phyloP scores from a whole-genome alignment of 2,329 filamentous ascomycete genomes.

The Calonectria henricotiae region DNA sequence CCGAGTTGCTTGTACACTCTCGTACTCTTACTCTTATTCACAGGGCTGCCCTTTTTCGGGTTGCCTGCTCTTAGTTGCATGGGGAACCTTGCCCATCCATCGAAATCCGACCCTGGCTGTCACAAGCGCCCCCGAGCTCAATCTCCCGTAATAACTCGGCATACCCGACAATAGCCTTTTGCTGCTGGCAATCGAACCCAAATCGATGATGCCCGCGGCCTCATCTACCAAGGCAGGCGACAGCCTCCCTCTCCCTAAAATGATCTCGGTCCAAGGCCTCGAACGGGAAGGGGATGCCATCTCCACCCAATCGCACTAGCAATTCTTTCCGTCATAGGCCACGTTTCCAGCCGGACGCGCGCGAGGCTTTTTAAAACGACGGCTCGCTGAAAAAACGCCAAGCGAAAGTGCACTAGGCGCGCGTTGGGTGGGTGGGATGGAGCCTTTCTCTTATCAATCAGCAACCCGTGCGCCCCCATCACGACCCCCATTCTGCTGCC shows the following conservation, averaged over 20 bases:
- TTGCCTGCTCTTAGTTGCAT: conserved; percentile 2
- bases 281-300: conserved; percentile 26
- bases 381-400: neutral
- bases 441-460: conserved; percentile 50
- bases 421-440: conserved; percentile 33
- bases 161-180: conserved; percentile 24
- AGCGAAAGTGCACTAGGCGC: conserved; percentile 13
- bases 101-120: conserved; percentile 19
- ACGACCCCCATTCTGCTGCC: conserved; percentile 40
- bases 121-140: neutral
- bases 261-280: conserved; percentile 3
- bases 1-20: conserved; percentile 9
- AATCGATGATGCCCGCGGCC: conserved; percentile 2
- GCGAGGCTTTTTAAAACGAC: conserved; percentile 23
- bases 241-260: neutral
- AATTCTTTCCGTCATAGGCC: conserved; percentile 29
- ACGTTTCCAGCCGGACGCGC: neutral
- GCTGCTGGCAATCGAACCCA: conserved; percentile 5
- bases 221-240: neutral
- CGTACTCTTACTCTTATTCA: conserved; percentile 38
- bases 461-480: conserved; percentile 42
- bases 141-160: conserved; percentile 17
- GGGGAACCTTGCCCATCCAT: conserved; percentile 19
- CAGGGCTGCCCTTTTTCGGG: conserved; percentile 10
- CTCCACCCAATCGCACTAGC: conserved; percentile 17